Evolutionary conservation across 768 basidiomycete species (phyloP).

Genomic region (Lactifluus volemus): DNA sequence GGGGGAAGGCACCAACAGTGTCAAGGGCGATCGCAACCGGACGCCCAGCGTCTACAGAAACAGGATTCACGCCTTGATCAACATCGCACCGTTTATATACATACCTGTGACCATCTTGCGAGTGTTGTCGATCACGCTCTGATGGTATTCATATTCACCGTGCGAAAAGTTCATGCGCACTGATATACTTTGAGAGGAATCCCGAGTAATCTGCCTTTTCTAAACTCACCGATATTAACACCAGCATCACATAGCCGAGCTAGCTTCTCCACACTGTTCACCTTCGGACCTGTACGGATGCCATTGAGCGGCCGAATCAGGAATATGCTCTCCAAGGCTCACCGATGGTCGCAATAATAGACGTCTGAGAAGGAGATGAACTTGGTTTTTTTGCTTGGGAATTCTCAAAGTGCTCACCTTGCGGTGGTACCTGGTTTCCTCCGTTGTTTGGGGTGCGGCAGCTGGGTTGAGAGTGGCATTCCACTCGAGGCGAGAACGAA

Average conservation of each 20-base stretch:
- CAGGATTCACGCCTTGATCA: not conserved
- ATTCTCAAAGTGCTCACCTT: conserved; percentile 50
- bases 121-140: conserved; percentile 98
- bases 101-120: conserved; percentile 73
- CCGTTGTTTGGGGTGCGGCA: conserved; percentile 59
- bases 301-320: conserved; percentile 5
- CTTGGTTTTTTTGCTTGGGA: not conserved
- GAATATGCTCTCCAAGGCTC: conserved; percentile 20
- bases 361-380: conserved; percentile 50
- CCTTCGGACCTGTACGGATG: conserved; percentile 69
- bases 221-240: conserved; percentile 89
- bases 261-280: conserved; percentile 86
- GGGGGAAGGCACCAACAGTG: conserved; percentile 51
- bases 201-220: not conserved
- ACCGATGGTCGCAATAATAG: conserved; percentile 99
- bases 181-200: conserved; percentile 27
- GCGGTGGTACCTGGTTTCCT: conserved; percentile 78
- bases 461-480: conserved; percentile 71
- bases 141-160: conserved; percentile 97
- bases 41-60: conserved; percentile 53
- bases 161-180: conserved; percentile 99
- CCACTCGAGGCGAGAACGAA: conserved; percentile 89
- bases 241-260: conserved; percentile 79
- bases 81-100: conserved; percentile 21
- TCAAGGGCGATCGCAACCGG: conserved; percentile 97